Evolutionary conservation across 495 filamentous ascomycete species (phyloP).

Genomic region (Beverwykella pulmonaria): DNA sequence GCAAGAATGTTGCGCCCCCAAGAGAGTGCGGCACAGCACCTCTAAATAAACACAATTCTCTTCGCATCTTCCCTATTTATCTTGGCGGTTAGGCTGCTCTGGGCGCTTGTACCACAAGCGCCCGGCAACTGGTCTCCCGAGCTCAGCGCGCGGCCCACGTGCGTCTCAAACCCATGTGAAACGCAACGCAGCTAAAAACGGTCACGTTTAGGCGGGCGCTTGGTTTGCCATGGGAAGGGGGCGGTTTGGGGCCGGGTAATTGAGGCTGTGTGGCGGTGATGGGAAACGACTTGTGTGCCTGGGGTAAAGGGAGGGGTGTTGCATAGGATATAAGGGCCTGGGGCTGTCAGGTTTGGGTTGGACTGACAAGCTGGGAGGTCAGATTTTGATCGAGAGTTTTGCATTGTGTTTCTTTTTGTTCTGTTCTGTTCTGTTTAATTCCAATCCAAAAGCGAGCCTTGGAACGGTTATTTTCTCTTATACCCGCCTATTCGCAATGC

Average conservation of each 20-base stretch:
- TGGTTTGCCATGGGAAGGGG: neutral
- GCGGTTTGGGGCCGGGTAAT: neutral
- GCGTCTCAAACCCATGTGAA: neutral
- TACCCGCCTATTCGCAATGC: neutral
- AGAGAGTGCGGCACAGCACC: too few species aligned
- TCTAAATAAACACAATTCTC: too few species aligned
- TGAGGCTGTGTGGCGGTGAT: constrained; percentile 5
- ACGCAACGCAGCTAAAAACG: neutral
- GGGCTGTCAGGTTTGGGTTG: neutral
- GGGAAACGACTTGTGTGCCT: constrained; percentile 1
- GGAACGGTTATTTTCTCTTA: neutral
- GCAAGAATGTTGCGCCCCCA: too few species aligned
- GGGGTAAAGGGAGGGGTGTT: neutral
- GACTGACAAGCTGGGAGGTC: neutral
- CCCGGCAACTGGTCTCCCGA: neutral
- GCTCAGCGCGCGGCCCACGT: neutral
- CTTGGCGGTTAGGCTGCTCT: too few species aligned
- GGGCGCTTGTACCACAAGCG: neutral
- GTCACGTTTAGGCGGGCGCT: neutral
- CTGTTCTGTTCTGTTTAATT: neutral
- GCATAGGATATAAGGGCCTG: neutral
- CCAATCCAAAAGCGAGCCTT: neutral
- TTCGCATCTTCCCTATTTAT: too few species aligned
- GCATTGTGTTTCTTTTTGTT: neutral
- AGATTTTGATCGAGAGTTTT: neutral